Evolutionary conservation across 2,329 filamentous ascomycete species (phyloP), one percentile per base, ranked within the genome.

Genomic region (Orbilia quercus): DNA sequence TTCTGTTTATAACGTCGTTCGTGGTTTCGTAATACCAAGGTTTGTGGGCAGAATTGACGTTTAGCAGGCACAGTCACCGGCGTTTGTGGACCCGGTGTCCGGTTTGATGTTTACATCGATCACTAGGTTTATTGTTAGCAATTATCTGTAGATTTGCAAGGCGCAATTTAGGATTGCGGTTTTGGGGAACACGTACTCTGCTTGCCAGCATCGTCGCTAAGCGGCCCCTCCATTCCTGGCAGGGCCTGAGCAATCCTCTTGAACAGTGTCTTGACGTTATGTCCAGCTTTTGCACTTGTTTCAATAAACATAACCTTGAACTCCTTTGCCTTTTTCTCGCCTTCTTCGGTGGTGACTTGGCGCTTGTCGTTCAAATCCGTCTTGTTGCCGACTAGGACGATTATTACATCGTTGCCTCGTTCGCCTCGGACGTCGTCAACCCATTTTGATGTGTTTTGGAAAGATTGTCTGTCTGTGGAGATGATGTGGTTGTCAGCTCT

Each of bases 381-480:
- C 88, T 99, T 99, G 85, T 99, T 99, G 77, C 95, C 95, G 40
- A 99, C 96, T 50, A 99, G 84, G 50, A 99, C 95, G 79, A 99
- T 98, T 79, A 99, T 99, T 74, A 99, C 96, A 82, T 99, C 95
- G 84, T 96, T 96, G 57, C 95, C 95, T 79, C 95, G 88, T 84
- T 99, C 95, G 57, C 93, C 94, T 75, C 95, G 88, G 69, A 99
- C 95, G 80, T 99, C 95, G 80, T 99, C 95, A 77, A 99, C 96
- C 95, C 96, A 99, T 86, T 99, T 99, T 80, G 93, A 89, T 62
- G 95, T 99, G 83, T 99, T 97, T 81, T 97, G 91, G 84, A 99
- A 99, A 22, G 92, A 96, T 83, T 98, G 97, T 76, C 90, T 90
- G 81, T 95, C 89, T 91, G 78, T 34, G 16, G 12, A 44, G 44